phyloP scores from a whole-genome alignment of 331 rosid genomes.

The Saraca asoca region DNA sequence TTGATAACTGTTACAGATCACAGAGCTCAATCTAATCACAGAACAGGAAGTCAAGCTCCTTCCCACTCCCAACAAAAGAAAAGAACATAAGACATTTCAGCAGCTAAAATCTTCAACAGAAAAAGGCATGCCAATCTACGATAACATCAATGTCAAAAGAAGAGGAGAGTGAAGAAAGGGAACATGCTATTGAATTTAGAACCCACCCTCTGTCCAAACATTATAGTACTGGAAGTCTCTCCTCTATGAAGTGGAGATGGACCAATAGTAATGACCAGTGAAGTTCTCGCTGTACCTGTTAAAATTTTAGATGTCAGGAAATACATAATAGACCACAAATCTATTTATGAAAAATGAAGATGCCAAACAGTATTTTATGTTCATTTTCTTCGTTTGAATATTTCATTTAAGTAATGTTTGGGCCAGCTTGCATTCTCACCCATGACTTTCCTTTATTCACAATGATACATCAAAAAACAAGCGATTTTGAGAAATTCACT shows the following conservation, averaged over 20 bases:
- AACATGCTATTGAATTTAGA: slow-evolving; percentile 29
- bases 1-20: slow-evolving; percentile 7
- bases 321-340: slow-evolving; percentile 14
- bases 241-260: slow-evolving; percentile 99
- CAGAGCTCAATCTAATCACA: slow-evolving; percentile 9
- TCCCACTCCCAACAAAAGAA: not conserved
- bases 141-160: slow-evolving; percentile 12
- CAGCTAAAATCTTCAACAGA: slow-evolving; percentile 9
- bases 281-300: slow-evolving; percentile 97
- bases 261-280: slow-evolving; percentile 86
- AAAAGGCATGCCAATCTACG: not conserved
- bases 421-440: slow-evolving; percentile 12
- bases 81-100: slow-evolving; percentile 16
- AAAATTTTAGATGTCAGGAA: slow-evolving; percentile 37
- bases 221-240: slow-evolving; percentile 94
- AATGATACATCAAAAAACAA: slow-evolving; percentile 10
- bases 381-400: no score
- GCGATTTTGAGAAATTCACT: slow-evolving; percentile 19
- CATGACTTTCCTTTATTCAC: slow-evolving; percentile 16
- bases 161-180: slow-evolving; percentile 14
- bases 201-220: slow-evolving; percentile 97
- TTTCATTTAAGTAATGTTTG: no score
- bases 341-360: slow-evolving; percentile 23
- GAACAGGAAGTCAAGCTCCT: slow-evolving; percentile 25
- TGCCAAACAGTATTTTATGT: slow-evolving; percentile 19